Evolutionary conservation across 768 basidiomycete species (phyloP).

Genomic region (Tephrocybe sp.): DNA sequence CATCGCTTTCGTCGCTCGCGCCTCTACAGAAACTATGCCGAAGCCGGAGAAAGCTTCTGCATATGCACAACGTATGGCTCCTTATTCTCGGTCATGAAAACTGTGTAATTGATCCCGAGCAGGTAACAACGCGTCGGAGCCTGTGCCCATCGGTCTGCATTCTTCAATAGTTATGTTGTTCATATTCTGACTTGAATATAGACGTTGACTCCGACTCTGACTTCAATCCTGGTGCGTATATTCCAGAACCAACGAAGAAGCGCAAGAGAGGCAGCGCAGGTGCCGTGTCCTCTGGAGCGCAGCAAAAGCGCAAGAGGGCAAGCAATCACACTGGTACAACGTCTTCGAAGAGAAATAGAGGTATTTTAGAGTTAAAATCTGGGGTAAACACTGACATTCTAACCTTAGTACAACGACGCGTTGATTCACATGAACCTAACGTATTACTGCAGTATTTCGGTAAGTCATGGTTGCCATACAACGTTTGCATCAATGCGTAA

Average conservation of each 20-base stretch:
- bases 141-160: constrained; percentile 35
- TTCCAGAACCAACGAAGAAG: constrained; percentile 30
- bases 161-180: background rate
- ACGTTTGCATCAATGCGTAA: too few relatives aligned
- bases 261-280: constrained; percentile 22
- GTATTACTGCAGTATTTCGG: constrained; percentile 53
- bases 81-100: background rate
- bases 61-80: constrained; percentile 28
- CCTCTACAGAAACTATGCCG: constrained; percentile 25
- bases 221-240: constrained; percentile 42
- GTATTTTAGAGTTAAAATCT: background rate
- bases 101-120: background rate
- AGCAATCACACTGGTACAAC: background rate
- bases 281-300: constrained; percentile 8
- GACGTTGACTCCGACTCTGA: constrained; percentile 52
- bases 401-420: background rate
- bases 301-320: constrained; percentile 20
- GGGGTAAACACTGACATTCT: background rate
- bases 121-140: constrained; percentile 34
- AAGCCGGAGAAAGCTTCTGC: constrained; percentile 35
- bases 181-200: constrained; percentile 13
- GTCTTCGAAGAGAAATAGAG: constrained; percentile 1
- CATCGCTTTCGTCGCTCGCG: background rate
- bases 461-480: constrained; percentile 26
- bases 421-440: constrained; percentile 29